Evolutionary conservation across 2,329 filamentous ascomycete species (phyloP).

Genomic region (Fusarium sp.): DNA sequence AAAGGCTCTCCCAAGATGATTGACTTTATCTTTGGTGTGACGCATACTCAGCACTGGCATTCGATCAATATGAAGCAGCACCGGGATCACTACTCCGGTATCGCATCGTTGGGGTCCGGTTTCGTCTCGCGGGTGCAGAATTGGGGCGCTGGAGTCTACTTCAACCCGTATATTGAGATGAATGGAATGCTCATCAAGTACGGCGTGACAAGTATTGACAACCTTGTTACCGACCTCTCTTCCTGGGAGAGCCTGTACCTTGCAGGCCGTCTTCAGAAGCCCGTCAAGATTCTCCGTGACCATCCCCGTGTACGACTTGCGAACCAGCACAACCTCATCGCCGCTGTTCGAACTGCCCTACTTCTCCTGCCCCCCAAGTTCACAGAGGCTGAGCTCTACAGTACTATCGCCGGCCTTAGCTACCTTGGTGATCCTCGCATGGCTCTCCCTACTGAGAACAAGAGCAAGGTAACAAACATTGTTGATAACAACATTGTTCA

Average conservation of each 20-base stretch:
- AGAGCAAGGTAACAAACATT: constrained; percentile 93
- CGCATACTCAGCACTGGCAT: constrained; percentile 96
- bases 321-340: constrained; percentile 95
- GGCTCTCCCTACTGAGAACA: constrained; percentile 89
- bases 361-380: constrained; percentile 87
- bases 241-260: constrained; percentile 96
- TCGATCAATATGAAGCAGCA: constrained; percentile 91
- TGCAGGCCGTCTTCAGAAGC: constrained; percentile 96
- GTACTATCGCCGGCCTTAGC: constrained; percentile 89
- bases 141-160: constrained; percentile 95
- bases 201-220: constrained; percentile 94
- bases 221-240: constrained; percentile 85
- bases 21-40: constrained; percentile 97
- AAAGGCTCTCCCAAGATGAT: constrained; percentile 95
- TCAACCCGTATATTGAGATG: constrained; percentile 94
- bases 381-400: constrained; percentile 88
- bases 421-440: constrained; percentile 98
- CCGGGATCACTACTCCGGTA: constrained; percentile 89
- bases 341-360: constrained; percentile 89
- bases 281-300: constrained; percentile 96
- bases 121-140: constrained; percentile 89
- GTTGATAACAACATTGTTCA: constrained; percentile 91
- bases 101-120: constrained; percentile 86
- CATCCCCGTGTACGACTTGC: constrained; percentile 91
- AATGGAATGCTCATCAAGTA: constrained; percentile 98